A percentile compares a stretch with the other conserved stretches of the same genome.
Conservation (phyloP, 192 early-diverging fungal genomes). For the Backusella liffmaniae region DNA sequence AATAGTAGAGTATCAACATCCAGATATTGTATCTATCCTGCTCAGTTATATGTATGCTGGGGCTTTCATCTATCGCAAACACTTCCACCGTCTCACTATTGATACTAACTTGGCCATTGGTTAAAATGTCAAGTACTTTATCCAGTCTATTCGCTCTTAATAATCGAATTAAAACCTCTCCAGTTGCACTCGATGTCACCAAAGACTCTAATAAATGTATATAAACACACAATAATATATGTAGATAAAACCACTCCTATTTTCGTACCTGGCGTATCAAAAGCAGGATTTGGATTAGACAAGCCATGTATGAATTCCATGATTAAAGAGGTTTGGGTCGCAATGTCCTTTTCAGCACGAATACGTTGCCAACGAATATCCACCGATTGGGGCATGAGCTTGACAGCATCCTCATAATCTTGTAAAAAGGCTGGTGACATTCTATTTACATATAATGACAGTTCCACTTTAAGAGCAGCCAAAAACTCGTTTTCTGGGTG, state of each 20-base stretch:
- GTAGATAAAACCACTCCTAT: not conserved
- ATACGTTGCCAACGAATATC: conserved; percentile 20
- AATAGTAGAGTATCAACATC: conserved; percentile 19
- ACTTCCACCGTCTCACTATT: not conserved
- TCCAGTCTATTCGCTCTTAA: not conserved
- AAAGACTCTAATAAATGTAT: not conserved
- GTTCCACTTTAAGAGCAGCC: not conserved
- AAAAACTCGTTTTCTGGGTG: conserved; percentile 11
- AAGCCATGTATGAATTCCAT: not conserved
- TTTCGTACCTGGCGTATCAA: conserved; percentile 8
- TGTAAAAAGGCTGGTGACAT: not conserved
- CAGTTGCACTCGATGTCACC: not conserved
- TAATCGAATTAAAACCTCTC: conserved; percentile 12
- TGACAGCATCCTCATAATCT: not conserved
- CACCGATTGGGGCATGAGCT: not conserved
- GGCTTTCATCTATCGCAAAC: conserved; percentile 10
- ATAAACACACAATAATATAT: not conserved
- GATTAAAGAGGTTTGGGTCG: not conserved
- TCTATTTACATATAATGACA: conserved; percentile 16
- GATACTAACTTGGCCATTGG: not conserved
- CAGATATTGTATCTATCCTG: conserved; percentile 17
- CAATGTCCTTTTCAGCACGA: not conserved
- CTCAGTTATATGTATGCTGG: conserved; percentile 2
- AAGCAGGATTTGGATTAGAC: not conserved
- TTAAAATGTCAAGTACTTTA: conserved; percentile 5